Evolutionary conservation across 768 basidiomycete species (phyloP).

Genomic region (Gloeopeniophorella convolvens): DNA sequence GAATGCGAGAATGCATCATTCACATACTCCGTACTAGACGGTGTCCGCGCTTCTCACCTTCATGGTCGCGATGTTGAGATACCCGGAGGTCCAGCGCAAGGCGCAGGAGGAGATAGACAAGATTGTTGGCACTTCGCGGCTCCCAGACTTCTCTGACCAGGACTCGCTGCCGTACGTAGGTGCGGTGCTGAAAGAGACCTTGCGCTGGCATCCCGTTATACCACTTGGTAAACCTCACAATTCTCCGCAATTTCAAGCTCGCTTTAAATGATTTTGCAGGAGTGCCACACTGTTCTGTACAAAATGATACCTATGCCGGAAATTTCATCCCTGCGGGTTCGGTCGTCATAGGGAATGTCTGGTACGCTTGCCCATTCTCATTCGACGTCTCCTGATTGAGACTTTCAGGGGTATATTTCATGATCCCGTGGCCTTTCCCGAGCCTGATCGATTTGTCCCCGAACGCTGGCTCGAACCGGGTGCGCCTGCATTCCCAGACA

Average conservation of each 20-base stretch:
- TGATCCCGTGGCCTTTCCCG: background rate
- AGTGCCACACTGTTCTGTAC: conserved; percentile 24
- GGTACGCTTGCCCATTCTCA: conserved; percentile 19
- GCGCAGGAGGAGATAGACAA: conserved; percentile 35
- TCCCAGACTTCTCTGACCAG: conserved; percentile 33
- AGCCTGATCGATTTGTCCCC: background rate
- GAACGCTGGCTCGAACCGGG: background rate
- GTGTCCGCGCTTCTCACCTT: too few species aligned
- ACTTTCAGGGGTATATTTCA: conserved; percentile 1
- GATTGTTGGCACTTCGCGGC: conserved; percentile 27
- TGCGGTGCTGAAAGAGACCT: conserved; percentile 35
- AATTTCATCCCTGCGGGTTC: conserved; percentile 28
- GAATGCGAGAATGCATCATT: too few species aligned
- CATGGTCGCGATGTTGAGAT: conserved; percentile 20
- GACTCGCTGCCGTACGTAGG: conserved; percentile 31
- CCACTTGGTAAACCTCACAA: conserved; percentile 14
- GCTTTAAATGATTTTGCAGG: conserved; percentile 15
- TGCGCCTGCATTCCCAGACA: background rate
- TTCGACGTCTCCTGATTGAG: too few species aligned
- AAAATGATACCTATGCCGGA: conserved; percentile 27
- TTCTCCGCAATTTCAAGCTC: background rate
- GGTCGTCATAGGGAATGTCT: conserved; percentile 28
- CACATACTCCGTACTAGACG: conserved; percentile 13
- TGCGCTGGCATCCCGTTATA: conserved; percentile 27
- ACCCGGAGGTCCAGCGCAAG: conserved; percentile 18